phyloP scores from a whole-genome alignment of 768 basidiomycete genomes.

The Suillus occidentalis region DNA sequence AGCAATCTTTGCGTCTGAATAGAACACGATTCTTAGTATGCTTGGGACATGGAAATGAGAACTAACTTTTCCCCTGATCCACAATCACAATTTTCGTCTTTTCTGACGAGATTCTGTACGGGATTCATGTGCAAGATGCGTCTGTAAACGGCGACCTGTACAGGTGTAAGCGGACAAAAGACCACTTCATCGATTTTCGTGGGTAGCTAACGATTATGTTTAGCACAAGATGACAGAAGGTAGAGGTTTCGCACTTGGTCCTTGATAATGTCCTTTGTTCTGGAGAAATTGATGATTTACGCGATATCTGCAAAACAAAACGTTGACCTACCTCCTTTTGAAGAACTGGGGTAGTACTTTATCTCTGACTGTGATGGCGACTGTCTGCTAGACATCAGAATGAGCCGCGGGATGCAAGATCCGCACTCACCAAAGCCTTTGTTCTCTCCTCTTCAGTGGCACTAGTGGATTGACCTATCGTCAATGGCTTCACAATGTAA shows the following conservation, averaged over 20 bases:
- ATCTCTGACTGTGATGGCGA: slow-evolving; percentile 62
- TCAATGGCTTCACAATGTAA: slow-evolving; percentile 68
- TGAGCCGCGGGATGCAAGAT: background rate
- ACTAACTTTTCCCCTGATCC: slow-evolving; percentile 57
- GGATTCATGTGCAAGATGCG: slow-evolving; percentile 60
- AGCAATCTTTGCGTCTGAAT: slow-evolving; percentile 60
- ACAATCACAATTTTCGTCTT: slow-evolving; percentile 76
- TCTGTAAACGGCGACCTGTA: slow-evolving; percentile 74
- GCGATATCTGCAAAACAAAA: background rate
- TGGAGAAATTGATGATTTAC: slow-evolving; percentile 13
- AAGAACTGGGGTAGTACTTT: slow-evolving; percentile 82
- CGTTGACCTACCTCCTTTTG: slow-evolving; percentile 58
- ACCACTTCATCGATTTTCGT: slow-evolving; percentile 88
- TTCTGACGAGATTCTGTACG: slow-evolving; percentile 69
- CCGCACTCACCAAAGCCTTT: slow-evolving; percentile 45
- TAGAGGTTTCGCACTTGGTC: slow-evolving; percentile 47
- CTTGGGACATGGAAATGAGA: background rate
- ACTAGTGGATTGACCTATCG: slow-evolving; percentile 61
- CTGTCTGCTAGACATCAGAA: slow-evolving; percentile 36
- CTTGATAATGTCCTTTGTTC: slow-evolving; percentile 78
- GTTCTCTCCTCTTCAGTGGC: slow-evolving; percentile 64
- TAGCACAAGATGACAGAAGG: background rate
- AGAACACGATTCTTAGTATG: slow-evolving; percentile 15
- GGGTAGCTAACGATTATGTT: slow-evolving; percentile 57
- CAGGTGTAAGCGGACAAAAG: slow-evolving; percentile 82